phyloP scores from a whole-genome alignment of 1,284 basidiomycete genomes.

The Boletus smithii region DNA sequence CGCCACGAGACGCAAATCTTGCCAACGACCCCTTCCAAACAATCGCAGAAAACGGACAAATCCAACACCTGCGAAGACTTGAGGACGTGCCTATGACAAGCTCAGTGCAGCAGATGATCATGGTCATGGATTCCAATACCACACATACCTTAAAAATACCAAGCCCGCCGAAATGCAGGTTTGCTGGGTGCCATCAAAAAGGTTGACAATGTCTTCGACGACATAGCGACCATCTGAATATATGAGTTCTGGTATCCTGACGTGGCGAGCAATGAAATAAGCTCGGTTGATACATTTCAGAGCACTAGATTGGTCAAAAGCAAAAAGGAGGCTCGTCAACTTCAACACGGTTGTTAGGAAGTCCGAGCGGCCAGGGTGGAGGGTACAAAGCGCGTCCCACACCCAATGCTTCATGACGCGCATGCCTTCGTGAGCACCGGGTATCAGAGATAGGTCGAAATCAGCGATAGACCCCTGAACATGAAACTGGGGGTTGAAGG shows the following conservation, averaged over 20 bases:
- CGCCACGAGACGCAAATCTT: conserved; percentile 37
- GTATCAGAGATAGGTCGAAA: conserved; percentile 36
- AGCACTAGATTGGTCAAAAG: conserved; percentile 30
- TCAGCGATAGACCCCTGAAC: conserved; percentile 37
- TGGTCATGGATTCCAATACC: background rate
- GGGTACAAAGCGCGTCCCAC: conserved; percentile 34
- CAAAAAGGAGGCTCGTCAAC: conserved; percentile 29
- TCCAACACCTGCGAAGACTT: conserved; percentile 35
- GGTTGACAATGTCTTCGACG: conserved; percentile 36
- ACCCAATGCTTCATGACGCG: conserved; percentile 42
- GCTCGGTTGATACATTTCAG: conserved; percentile 19
- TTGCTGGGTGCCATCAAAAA: conserved; percentile 15
- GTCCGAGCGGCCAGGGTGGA: conserved; percentile 14
- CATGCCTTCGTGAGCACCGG: conserved; percentile 36
- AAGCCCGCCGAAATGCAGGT: conserved; percentile 31
- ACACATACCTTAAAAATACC: conserved; percentile 20
- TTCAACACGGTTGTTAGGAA: conserved; percentile 35
- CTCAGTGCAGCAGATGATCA: background rate
- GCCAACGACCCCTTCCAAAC: conserved; percentile 43
- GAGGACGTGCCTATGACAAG: conserved; percentile 40
- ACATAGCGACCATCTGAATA: conserved; percentile 28
- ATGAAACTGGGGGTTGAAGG: conserved; percentile 39
- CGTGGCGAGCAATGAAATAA: conserved; percentile 2
- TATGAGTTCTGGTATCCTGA: conserved; percentile 3
- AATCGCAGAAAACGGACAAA: conserved; percentile 44